Base-by-base conservation (phyloP, 2,329 filamentous ascomycete genomes). In the Scopulariopsis brevicaulis region DNA sequence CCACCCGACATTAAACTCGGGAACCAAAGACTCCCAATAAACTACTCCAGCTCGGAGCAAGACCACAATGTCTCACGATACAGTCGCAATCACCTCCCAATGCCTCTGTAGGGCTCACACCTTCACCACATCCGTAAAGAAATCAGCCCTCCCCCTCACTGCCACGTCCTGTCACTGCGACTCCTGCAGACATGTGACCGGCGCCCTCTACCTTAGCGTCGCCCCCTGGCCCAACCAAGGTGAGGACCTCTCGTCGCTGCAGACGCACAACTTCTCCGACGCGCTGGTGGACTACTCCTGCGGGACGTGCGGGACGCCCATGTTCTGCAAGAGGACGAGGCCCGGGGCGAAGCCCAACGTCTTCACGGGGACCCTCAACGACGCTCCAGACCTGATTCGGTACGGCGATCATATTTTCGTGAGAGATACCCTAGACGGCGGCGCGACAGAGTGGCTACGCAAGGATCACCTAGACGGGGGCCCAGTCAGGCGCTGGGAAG, bases 371-470 rank as follows among this genome's bases (percentile, higher is more conserved):
- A 63, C 65, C 0, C 61, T 78, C 37, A 56, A 58, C 0, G 73
- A 75, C 50, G 55, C 66, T 1, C 60, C 63, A 0, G 62, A 64
- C 7, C 51, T 78, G 8, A 55, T 77, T 25, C 61, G 62, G 12
- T 66, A 71, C 43, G 61, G 55, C 0, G 59, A 69, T 1, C 74
- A 79, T 58, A 71, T 76, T 3, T 79, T 73, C 59, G 67, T 81
- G 0, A 71, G 66, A 1, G 78, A 82, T 58, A 82, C 80, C 0
- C 32, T 70, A 1, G 80, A 83, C 62, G 80, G 79, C 2, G 80
- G 81, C 0, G 71, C 77, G 1, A 72, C 72, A 2, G 63, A 70
- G 1, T 82, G 77, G 77, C 63, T 80, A 4, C 68, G 67, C 25
- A 62, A 67, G 7, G 56, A 65, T 0, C 73, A 75, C 48, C 57